Conservation (phyloP, 371 early-diverging fungal species). For the Capniomyces stellatus region DNA sequence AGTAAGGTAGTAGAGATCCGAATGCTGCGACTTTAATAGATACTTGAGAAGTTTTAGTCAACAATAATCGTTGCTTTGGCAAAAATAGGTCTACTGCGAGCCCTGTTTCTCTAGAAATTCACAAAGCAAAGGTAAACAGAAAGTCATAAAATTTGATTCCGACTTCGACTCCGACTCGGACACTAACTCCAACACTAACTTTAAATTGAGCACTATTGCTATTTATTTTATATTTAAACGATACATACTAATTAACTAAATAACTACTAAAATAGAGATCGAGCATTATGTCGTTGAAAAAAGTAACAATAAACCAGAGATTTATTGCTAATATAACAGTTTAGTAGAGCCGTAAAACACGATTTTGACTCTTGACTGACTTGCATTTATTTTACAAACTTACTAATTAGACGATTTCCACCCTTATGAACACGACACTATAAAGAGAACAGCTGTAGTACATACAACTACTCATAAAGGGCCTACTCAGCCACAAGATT, state of each 20-base stretch:
- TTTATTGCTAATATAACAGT: too few species aligned
- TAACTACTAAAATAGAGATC: too few species aligned
- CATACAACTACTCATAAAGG: background rate
- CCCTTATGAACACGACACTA: background rate
- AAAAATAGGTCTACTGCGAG: slow-evolving; percentile 1
- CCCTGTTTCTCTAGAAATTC: background rate
- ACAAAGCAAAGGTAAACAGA: background rate
- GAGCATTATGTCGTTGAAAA: too few species aligned
- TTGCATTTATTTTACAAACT: background rate
- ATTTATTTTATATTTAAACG: too few species aligned
- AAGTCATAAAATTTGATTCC: background rate
- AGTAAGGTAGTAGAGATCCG: background rate
- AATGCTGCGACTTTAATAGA: background rate
- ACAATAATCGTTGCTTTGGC: background rate
- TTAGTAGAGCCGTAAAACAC: too few species aligned
- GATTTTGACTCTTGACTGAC: too few species aligned
- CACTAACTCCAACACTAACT: too few species aligned
- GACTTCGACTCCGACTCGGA: too few species aligned
- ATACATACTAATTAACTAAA: too few species aligned
- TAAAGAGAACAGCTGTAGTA: background rate
- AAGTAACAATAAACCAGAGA: too few species aligned
- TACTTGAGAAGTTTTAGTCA: background rate
- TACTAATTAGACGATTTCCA: background rate
- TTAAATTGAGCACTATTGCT: too few species aligned
- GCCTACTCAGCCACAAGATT: background rate